These are phyloP conservation scores for Lophiostoma macrostomum DNA, from an alignment of 495 filamentous ascomycete genomes.

Conservation along the genomic window DNA sequence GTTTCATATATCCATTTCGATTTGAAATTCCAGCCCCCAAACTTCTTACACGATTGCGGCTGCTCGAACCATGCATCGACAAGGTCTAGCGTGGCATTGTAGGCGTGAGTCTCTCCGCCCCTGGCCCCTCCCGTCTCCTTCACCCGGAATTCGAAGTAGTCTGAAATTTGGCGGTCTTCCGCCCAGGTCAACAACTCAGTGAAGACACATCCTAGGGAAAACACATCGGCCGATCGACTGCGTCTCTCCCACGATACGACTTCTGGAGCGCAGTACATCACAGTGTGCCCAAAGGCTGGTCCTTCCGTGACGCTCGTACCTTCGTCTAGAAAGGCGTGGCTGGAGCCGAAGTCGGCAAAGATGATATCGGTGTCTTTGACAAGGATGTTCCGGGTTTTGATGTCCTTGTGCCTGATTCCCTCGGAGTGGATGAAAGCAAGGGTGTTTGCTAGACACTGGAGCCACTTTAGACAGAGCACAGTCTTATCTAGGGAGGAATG, in stretches of 20 bases:
- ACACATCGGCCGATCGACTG: constrained; percentile 19
- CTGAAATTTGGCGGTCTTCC: constrained; percentile 3
- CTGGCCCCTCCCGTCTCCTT: neutral
- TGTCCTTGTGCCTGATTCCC: constrained; percentile 24
- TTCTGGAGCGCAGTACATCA: constrained; percentile 26
- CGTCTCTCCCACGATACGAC: constrained; percentile 16
- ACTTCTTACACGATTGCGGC: neutral
- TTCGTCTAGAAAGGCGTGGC: constrained; percentile 23
- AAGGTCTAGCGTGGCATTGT: constrained; percentile 21
- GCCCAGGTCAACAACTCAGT: constrained; percentile 19
- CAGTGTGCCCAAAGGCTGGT: constrained; percentile 23
- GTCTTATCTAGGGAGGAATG: neutral
- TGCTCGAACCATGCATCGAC: constrained; percentile 17
- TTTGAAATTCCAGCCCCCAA: neutral
- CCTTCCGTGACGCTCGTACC: constrained; percentile 20
- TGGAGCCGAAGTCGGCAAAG: constrained; percentile 24
- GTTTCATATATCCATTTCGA: too few relatives aligned
- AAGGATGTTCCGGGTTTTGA: constrained; percentile 27
- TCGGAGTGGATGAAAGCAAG: constrained; percentile 34
- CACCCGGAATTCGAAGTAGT: constrained; percentile 17
- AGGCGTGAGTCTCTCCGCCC: constrained; percentile 10
- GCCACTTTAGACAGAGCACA: constrained; percentile 15
- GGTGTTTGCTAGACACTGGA: constrained; percentile 17
- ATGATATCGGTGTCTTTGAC: constrained; percentile 17
- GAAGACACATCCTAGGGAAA: constrained; percentile 26